phyloP scores from a whole-genome alignment of 2,329 filamentous ascomycete genomes.

The Alternaria longipes region DNA sequence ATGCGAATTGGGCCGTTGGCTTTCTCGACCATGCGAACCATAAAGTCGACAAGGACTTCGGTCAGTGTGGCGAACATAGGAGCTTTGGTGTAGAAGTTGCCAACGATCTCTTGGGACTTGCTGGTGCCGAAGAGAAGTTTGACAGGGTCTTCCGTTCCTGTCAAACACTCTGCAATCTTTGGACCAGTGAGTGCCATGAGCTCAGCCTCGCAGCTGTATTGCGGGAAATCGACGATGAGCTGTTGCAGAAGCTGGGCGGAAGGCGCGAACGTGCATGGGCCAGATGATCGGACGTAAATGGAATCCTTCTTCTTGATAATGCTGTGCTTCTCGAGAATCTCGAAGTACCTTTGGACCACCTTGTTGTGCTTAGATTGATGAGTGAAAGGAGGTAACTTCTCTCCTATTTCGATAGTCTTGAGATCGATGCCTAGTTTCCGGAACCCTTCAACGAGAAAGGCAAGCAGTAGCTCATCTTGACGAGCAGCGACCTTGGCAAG shows the following conservation, averaged over 20 bases:
- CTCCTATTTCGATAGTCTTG: constrained; percentile 1
- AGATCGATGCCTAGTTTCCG: constrained; percentile 18
- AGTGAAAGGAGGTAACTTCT: constrained; percentile 7
- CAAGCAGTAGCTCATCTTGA: constrained; percentile 23
- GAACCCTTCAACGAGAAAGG: constrained; percentile 28
- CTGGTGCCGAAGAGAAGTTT: constrained; percentile 25
- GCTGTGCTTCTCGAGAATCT: constrained; percentile 18
- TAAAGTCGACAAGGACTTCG: constrained; percentile 21
- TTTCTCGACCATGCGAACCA: constrained; percentile 12
- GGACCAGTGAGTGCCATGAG: constrained; percentile 22
- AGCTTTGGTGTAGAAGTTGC: constrained; percentile 24
- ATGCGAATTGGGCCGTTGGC: constrained; percentile 32
- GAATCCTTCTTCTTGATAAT: constrained; percentile 12
- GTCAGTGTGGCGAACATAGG: constrained; percentile 30
- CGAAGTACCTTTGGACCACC: constrained; percentile 15
- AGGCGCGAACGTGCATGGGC: background rate
- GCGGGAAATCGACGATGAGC: constrained; percentile 16
- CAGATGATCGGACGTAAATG: constrained; percentile 2
- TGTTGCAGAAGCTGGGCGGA: background rate
- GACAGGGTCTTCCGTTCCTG: constrained; percentile 20
- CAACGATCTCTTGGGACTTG: constrained; percentile 20
- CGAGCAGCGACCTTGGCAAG: constrained; percentile 8
- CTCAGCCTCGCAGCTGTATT: constrained; percentile 20
- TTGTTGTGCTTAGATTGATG: constrained; percentile 18
- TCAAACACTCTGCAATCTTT: constrained; percentile 25